Base-by-base conservation (phyloP, 331 rosid genomes). In the Rhamnella rubrinervis region DNA sequence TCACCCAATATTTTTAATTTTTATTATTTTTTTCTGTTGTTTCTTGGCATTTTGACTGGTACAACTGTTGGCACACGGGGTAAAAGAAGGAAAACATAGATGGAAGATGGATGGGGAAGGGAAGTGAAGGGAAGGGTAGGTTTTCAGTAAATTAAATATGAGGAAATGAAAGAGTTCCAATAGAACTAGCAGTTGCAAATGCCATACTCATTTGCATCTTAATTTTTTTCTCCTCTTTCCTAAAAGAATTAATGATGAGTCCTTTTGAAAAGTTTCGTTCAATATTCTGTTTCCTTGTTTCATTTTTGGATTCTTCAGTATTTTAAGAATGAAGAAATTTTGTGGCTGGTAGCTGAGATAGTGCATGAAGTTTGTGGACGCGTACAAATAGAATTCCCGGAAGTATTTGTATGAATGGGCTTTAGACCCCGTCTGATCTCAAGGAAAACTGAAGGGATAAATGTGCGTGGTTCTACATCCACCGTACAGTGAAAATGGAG, bases 1-100 rank as follows among this genome's bases (percentile, higher is more conserved):
- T 66, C 64, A 49, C 76, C 74, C 76, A 62, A 64, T 5, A 19
- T 69, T 21, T 26, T 72, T 50, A 66, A 55, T 62, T 49, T 67
- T 38, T 39, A 25, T 52, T 61, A 68, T 81, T 85, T 55, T 76
- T 59, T 65, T 4, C 49, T 71, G 88, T 87, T 80, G 75, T 81
- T 83, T 80, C 76, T 78, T 82, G 88, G 86, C 89, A 75, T 86
- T 80, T 80, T 71, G 70, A 77, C 91, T 83, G 93, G 72, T 86
- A 64, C 82, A 72, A 74, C 89, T 83, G 69, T 85, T 83, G 95
- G 93, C 61, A 77, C 73, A 59, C 65, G 40, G 39, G 71, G 67
- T 53, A 57, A 39, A 23, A 20, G 74, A 75, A 58, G 70, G 78
- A 67, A 71, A 31, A 21, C 63, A 70, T 59, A 21, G 25, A 65